Evolutionary conservation across 768 basidiomycete species (phyloP), one percentile per base, ranked within the genome.

Genomic region (Xerocomellus chrysenteron): DNA sequence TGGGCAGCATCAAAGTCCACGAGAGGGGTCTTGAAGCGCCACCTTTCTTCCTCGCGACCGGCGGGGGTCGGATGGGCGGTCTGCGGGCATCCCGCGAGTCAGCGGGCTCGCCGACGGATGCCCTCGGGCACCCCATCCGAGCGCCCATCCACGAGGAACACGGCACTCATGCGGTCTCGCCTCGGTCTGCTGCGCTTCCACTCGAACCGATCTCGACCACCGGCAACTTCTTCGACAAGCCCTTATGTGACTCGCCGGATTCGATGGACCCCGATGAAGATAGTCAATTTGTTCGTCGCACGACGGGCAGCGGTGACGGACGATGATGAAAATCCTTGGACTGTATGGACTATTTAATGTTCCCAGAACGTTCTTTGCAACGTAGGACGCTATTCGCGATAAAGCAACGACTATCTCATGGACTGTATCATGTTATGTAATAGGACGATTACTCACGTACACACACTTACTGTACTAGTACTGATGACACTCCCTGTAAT

Each of bases 221-320:
- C 9, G 35, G 35, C 3, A 39, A 7, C 10, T 56, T 47, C 30
- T 56, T 65, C 14, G 53, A 47, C 50, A 37, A 47, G 35, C 55
- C 63, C 0, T 13, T 62, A 4, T 69, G 66, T n/a, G 68, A 69
- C 14, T 68, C 66, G 4, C 66, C 66, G 33, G 62, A 65, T 6
- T 24, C 49, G 58, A 57, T 68, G 14, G 30, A 41, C 43, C 19
- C 47, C 11, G 33, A 40, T 6, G 58, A 51, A 16, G 42, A 39
- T 16, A 14, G 26, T 16, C 51, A 6, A 21, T 36, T 42, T 14
- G 24, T 19, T 40, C 45, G 43, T 47, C 49, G 49, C 16, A 21
- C 19, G 33, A 30, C 51, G n/a, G 48, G 35, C 17, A 47, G 40
- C 21, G 3, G 13, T 47, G 36, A 53, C 12, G 50, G 37, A 21